Evolutionary conservation across 352 stramenopile species (phyloP), one percentile per base, ranked within the genome.

Genomic region (Pelagophyceae sp.): DNA sequence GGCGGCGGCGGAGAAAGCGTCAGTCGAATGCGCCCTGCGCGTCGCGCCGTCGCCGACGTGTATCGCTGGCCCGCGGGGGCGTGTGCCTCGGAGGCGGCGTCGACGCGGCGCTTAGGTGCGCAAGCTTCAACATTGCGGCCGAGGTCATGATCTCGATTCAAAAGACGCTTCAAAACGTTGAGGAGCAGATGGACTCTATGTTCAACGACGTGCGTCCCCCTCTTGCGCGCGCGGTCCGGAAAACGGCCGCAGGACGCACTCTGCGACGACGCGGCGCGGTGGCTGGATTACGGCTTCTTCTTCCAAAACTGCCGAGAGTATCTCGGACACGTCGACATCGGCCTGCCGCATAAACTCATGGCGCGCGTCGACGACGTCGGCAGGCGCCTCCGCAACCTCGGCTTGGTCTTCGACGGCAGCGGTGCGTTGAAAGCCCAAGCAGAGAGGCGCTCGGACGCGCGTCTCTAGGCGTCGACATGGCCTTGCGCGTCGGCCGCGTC

Each of bases 301-400:
- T n/a, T 74, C 67, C 67, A 74, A 33, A 74, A 74, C 37, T 74
- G 67, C 67, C 67, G 67, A 6, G 67, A 74, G 67, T 74, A 74
- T 27, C 33, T 74, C 33, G 67, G 67, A 23, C 67, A 74, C 31
- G 67, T 74, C 5, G 67, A 74, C 38, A 74, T 74, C 29, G 67
- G 67, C 27, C 38, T 74, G 67, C 67, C 67, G 2, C 38, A 60
- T 1, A 37, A 27, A 0, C 33, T 58, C 0, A 23, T 74, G 0
- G 6, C 19, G 35, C 25, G 11, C 23, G 67, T 31, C 35, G 35
- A 74, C 2, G 67, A 74, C 33, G 33, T 51, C 35, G 37, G 17
- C 1, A 2, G 67, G 0, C 33, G 38, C 1, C 67, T 74, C 6
- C 35, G n/a, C 5, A 74, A 74, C 67, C 33, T 74, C 33, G 67